Percentiles rank a stretch among this genome's conserved stretches.
These are phyloP conservation scores for Vanderwaltozyma polyspora DNA, from an alignment of 805 yeast species.

Conservation along the genomic window DNA sequence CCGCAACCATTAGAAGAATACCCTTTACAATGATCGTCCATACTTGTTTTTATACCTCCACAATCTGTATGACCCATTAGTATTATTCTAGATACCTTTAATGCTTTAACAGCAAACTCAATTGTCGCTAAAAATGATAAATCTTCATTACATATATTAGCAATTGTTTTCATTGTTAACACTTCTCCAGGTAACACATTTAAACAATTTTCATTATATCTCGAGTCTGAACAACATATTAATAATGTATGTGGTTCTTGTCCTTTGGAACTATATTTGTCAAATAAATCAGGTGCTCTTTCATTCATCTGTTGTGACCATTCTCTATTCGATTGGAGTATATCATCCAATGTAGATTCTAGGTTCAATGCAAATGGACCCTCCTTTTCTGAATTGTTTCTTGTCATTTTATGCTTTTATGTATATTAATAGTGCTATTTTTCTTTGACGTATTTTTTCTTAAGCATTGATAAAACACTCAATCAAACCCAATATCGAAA, in stretches of 20 bases:
- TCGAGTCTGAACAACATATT: conserved; percentile 90
- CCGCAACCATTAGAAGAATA: conserved; percentile 41
- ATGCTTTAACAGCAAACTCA: conserved; percentile 78
- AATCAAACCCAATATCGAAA: too few species aligned
- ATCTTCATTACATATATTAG: conserved; percentile 64
- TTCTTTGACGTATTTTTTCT: neutral
- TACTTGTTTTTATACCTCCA: conserved; percentile 81
- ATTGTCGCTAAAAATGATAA: conserved; percentile 64
- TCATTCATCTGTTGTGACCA: conserved; percentile 38
- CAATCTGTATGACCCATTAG: conserved; percentile 94
- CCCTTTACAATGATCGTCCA: conserved; percentile 37
- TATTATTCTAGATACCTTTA: conserved; percentile 69
- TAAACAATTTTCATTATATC: conserved; percentile 71
- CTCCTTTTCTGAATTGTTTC: neutral
- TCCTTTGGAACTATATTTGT: conserved; percentile 55
- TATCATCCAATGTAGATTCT: conserved; percentile 26
- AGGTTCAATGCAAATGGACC: conserved; percentile 16
- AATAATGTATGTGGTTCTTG: conserved; percentile 89
- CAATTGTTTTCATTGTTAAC: conserved; percentile 81
- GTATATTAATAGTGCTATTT: neutral
- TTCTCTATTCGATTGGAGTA: conserved; percentile 30
- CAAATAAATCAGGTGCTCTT: conserved; percentile 47
- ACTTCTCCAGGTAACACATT: conserved; percentile 83
- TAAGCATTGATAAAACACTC: too few species aligned
- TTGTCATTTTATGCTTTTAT: too few species aligned